phyloP scores from a whole-genome alignment of 2,329 filamentous ascomycete genomes.

The Pseudogymnoascus sp. region DNA sequence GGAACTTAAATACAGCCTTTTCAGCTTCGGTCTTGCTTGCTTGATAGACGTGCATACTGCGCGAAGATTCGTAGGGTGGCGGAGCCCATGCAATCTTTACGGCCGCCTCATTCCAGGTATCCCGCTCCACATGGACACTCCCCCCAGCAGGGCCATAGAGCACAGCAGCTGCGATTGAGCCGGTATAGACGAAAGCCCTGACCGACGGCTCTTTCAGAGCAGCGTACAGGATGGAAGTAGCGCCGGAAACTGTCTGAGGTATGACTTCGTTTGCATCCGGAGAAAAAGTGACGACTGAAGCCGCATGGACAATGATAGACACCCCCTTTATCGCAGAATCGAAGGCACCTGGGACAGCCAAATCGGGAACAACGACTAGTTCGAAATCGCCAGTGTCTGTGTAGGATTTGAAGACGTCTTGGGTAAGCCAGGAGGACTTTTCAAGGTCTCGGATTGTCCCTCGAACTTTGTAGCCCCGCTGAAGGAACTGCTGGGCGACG shows the following conservation, averaged over 20 bases:
- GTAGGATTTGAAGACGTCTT: constrained; percentile 27
- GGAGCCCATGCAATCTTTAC: constrained; percentile 27
- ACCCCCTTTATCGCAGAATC: constrained; percentile 35
- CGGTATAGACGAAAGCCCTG: constrained; percentile 29
- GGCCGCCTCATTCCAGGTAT: constrained; percentile 29
- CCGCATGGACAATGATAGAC: constrained; percentile 38
- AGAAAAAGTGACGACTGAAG: constrained; percentile 33
- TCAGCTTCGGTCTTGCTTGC: constrained; percentile 30
- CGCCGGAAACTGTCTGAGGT: constrained; percentile 30
- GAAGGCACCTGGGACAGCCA: constrained; percentile 32
- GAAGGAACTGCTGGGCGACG: constrained; percentile 34
- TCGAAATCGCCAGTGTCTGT: constrained; percentile 30
- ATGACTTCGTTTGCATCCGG: constrained; percentile 38
- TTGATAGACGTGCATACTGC: constrained; percentile 20
- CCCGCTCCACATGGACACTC: constrained; percentile 14
- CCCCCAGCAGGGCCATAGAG: neutral
- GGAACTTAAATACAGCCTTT: constrained; percentile 27
- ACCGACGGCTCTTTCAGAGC: constrained; percentile 34
- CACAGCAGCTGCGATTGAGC: constrained; percentile 16
- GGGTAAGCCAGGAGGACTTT: constrained; percentile 30
- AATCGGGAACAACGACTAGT: constrained; percentile 32
- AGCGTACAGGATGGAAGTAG: constrained; percentile 33
- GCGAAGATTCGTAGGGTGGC: constrained; percentile 19
- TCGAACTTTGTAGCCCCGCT: constrained; percentile 36
- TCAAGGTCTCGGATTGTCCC: constrained; percentile 35